Evolutionary conservation across 169 alveolate genomes (phyloP).

Genomic region (Plasmodium vivax): DNA sequence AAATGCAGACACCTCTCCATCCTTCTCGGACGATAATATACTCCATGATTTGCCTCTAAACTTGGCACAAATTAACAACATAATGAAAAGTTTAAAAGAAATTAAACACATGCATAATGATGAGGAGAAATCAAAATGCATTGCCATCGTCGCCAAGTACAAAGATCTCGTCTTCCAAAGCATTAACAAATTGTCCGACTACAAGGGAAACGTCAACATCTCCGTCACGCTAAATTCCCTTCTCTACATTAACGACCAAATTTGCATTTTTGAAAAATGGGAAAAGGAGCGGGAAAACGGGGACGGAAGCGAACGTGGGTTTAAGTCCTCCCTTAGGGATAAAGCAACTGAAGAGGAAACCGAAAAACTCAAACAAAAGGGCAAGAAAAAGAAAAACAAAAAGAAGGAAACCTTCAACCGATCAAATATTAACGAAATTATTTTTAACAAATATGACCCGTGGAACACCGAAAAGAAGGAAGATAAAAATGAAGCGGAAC

Average conservation of each 20-base stretch:
- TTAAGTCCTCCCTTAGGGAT: not conserved
- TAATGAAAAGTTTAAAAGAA: slow-evolving; percentile 54
- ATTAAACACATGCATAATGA: slow-evolving; percentile 41
- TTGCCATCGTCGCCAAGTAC: slow-evolving; percentile 23
- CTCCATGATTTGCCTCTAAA: slow-evolving; percentile 56
- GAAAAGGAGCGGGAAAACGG: slow-evolving; percentile 5
- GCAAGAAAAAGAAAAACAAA: slow-evolving; percentile 41
- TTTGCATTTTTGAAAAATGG: slow-evolving; percentile 29
- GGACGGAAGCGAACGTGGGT: not conserved
- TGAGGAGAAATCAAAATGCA: slow-evolving; percentile 56
- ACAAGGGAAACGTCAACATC: slow-evolving; percentile 56
- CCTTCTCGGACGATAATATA: slow-evolving; percentile 66
- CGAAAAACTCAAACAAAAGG: slow-evolving; percentile 3
- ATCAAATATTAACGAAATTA: slow-evolving; percentile 45
- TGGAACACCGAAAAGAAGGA: slow-evolving; percentile 57
- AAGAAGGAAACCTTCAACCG: slow-evolving; percentile 13
- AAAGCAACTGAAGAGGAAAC: not conserved
- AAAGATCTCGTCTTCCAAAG: slow-evolving; percentile 31
- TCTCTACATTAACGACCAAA: slow-evolving; percentile 67
- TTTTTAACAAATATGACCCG: slow-evolving; percentile 73
- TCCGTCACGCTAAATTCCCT: slow-evolving; percentile 62
- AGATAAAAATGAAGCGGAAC: not conserved
- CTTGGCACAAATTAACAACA: slow-evolving; percentile 62
- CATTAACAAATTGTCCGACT: slow-evolving; percentile 62
- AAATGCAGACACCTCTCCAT: slow-evolving; percentile 48